Base-by-base conservation (phyloP, 2,329 filamentous ascomycete genomes). In the Nemania diffusa region DNA sequence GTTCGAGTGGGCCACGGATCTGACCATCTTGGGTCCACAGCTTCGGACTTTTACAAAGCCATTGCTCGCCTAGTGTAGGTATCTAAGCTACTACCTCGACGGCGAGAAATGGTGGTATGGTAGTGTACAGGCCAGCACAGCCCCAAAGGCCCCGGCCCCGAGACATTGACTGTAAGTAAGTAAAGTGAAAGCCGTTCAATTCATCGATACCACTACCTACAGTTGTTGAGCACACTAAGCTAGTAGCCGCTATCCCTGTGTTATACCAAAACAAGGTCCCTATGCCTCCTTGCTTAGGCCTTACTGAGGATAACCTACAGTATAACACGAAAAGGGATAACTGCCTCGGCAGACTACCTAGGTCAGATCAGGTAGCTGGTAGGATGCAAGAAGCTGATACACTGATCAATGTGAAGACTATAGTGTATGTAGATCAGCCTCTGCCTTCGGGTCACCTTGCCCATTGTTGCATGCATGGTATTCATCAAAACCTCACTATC, bases 1-100 rank as follows among this genome's bases (percentile, higher is more conserved):
- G 71, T 68, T 67, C 46, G 70, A 70, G 73, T 73, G 71, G 73
- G 68, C 64, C 72, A 44, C 65, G 66, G 67, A 69, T 67, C 71
- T 69, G 60, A 61, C 59, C 52, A 65, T 67, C 56, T 67, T 57
- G 40, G 50, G 60, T 48, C 52, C 53, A 58, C 32, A 15, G 11
- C 42, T 37, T 48, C 37, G 51, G 51, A 17, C 27, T 53, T 37
- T 34, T 29, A 27, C 26, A 51, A 46, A 22, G n/a, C n/a, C 22
- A 46, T 46, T 44, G 40, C 15, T 4, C 5, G 40, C 4, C 5
- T 17, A 44, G 40, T 24, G 22, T 48, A 58, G 22, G 26, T 58
- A 26, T 61, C 24, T 50, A 5, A 32, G 50, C 62, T 70, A 65
- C 60, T 59, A 62, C 37, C 44, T 67, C 40, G 34, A 40, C 37